Conservation (phyloP, 2,329 filamentous ascomycete genomes). For the Cryphonectria parasitica region DNA sequence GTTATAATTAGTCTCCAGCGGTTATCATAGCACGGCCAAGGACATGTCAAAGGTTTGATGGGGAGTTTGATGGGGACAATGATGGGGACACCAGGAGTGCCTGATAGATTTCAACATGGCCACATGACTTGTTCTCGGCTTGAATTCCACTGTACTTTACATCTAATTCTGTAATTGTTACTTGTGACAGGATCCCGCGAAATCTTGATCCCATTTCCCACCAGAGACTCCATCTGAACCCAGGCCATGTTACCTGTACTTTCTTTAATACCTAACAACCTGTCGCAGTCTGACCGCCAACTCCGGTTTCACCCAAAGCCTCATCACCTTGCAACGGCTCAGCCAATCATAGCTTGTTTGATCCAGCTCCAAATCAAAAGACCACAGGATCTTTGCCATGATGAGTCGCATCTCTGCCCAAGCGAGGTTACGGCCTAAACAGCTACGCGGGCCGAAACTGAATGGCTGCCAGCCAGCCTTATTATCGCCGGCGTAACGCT, state of each 20-base stretch:
- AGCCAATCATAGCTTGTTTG: background rate
- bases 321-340: background rate
- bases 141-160: background rate
- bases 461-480: constrained; percentile 9
- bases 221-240: background rate
- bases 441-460: constrained; percentile 7
- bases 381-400: constrained; percentile 11
- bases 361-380: constrained; percentile 11
- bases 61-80: no score
- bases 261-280: background rate
- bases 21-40: no score
- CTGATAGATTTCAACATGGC: no score
- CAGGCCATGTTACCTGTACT: background rate
- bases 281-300: background rate
- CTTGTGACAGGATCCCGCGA: background rate
- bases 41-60: no score
- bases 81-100: no score
- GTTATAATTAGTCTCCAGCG: no score
- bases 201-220: background rate
- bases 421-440: constrained; percentile 13
- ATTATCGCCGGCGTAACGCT: background rate
- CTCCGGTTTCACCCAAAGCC: background rate
- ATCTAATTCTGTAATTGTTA: background rate
- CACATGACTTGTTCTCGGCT: no score
- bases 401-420: constrained; percentile 11